Conservation (phyloP, 768 basidiomycete genomes). For the Suillus clintonianus region DNA sequence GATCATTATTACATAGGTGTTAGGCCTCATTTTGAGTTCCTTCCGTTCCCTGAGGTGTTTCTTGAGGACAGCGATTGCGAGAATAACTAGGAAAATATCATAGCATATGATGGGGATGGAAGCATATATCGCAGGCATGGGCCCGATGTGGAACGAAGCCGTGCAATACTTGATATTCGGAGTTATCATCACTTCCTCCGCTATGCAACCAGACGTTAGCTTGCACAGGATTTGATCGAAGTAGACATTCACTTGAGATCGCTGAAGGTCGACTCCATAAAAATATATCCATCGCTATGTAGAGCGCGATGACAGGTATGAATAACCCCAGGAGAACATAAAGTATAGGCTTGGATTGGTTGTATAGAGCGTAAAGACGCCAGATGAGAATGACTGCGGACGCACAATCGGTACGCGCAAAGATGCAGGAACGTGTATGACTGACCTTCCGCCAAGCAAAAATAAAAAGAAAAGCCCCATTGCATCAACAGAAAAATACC, state of each 20-base stretch:
- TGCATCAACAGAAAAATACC: background rate
- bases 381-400: background rate
- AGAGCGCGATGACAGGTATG: background rate
- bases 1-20: background rate
- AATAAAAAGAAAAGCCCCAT: background rate
- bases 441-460: background rate
- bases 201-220: background rate
- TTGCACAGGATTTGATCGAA: background rate
- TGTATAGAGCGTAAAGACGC: background rate
- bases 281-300: background rate
- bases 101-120: background rate
- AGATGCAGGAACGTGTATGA: background rate
- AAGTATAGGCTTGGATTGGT: background rate
- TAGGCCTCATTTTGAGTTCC: background rate
- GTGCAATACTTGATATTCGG: background rate
- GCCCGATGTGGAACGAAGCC: background rate
- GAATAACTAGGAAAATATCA: background rate
- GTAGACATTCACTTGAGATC: background rate
- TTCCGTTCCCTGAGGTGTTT: background rate
- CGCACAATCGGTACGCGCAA: background rate
- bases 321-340: background rate
- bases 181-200: background rate
- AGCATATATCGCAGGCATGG: background rate
- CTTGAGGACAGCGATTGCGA: background rate
- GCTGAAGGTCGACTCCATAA: background rate